Base-by-base conservation (phyloP, 2,329 filamentous ascomycete species). In the Pseudocercospora crystallina region DNA sequence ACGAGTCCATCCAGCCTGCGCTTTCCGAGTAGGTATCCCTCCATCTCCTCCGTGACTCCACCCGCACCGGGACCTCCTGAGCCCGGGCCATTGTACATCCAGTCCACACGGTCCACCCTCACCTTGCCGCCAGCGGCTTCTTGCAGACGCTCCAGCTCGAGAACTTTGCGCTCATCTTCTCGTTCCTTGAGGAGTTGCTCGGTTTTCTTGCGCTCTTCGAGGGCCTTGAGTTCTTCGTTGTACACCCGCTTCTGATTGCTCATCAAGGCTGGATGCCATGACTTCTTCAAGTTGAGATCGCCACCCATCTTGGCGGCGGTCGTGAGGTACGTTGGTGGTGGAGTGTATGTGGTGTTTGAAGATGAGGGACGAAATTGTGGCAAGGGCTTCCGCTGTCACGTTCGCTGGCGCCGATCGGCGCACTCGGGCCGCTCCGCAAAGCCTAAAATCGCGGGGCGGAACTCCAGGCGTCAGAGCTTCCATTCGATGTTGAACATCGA, bases 11-110 rank as follows among this genome's bases (percentile, higher is more conserved):
- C 92, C 68, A 99, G 92, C 51, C 91, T 82, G 51, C 94, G 81
- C 76, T 96, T 97, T 45, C 94, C 94, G 11, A 99, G 78, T 1
- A 99, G 73, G 68, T 95, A 99, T 3, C 88, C 90, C 67, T 99
- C 94, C 74, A 89, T 90, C 72, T 97, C 94, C 69, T 96, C 92
- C 0, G 73, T 83, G 4, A 75, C 72, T 14, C 69, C 73, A 17
- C 81, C 82, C 34, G 83, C 89, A 29, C 86, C 87, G n/a, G 78
- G 76, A 65, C 88, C 85, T 32, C 89, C 89, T 49, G 78, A 80
- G 43, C 86, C 87, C 7, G 94, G 90, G 1, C 92, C 92, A 62
- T 87, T 84, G 72, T 99, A 99, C 90, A 99, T 96, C 89, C 94
- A 99, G 65, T 97, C 94, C 20, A 99, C 92, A 32, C 90, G 84